Evolutionary conservation across 2,329 filamentous ascomycete species (phyloP).

Genomic region (Verticillium zaregamsianum): DNA sequence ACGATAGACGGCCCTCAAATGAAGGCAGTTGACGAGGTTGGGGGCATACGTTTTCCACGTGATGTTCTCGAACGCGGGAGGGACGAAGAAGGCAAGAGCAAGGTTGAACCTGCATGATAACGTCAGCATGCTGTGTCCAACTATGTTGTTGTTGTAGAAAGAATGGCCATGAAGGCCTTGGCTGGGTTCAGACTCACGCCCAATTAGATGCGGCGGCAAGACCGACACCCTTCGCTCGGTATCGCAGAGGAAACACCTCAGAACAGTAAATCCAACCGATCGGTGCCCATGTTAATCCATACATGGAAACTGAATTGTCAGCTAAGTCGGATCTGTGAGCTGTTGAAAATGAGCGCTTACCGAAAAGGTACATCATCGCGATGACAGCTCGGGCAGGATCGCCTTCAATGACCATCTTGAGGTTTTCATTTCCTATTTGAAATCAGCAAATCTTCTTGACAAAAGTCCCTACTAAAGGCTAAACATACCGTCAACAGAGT

Average conservation of each 20-base stretch:
- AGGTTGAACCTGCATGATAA: constrained; percentile 34
- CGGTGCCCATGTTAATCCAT: constrained; percentile 28
- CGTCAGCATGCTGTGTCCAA: background rate
- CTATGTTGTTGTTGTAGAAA: too few relatives aligned
- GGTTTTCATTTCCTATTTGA: constrained; percentile 32
- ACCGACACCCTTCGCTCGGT: constrained; percentile 50
- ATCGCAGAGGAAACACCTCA: constrained; percentile 37
- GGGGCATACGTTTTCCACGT: background rate
- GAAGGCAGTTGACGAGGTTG: too few relatives aligned
- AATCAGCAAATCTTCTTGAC: constrained; percentile 12
- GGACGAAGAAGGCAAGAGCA: constrained; percentile 44
- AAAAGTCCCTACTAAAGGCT: constrained; percentile 7
- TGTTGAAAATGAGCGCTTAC: constrained; percentile 21
- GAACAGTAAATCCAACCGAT: constrained; percentile 26
- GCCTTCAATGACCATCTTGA: constrained; percentile 41
- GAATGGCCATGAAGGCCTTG: too few relatives aligned
- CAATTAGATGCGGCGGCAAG: constrained; percentile 47
- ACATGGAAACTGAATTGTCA: constrained; percentile 3
- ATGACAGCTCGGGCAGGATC: constrained; percentile 45
- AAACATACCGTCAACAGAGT: constrained; percentile 28
- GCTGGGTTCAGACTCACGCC: constrained; percentile 17
- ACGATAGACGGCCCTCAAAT: background rate
- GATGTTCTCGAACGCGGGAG: constrained; percentile 18
- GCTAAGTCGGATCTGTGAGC: background rate
- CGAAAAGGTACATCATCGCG: constrained; percentile 43